phyloP scores from a whole-genome alignment of 805 yeast species.

The Soucietia sequanensis region DNA sequence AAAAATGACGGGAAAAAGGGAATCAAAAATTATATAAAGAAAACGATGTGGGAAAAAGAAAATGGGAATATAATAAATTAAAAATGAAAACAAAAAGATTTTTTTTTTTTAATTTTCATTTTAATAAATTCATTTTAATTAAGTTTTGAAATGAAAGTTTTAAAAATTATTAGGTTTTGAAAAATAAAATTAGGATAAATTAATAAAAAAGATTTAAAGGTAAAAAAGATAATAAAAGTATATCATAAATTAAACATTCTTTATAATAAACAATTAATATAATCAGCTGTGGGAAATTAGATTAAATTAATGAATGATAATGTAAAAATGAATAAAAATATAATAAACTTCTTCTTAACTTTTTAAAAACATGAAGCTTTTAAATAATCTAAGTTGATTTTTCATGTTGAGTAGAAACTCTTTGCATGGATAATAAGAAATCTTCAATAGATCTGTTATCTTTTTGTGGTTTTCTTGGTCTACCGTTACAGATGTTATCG shows the following conservation, averaged over 20 bases:
- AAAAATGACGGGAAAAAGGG: slow-evolving; percentile 22
- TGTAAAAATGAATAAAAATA: slow-evolving; percentile 3
- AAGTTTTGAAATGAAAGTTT: too few relatives aligned
- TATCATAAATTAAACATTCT: neutral
- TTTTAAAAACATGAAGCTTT: slow-evolving; percentile 1
- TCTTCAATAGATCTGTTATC: slow-evolving; percentile 75
- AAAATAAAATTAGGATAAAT: too few relatives aligned
- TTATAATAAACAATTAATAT: slow-evolving; percentile 1
- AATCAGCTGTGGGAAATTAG: slow-evolving; percentile 1
- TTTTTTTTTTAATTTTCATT: too few relatives aligned
- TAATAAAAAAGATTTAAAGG: too few relatives aligned
- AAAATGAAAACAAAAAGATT: too few relatives aligned
- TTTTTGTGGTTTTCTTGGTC: slow-evolving; percentile 53
- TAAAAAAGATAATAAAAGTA: too few relatives aligned
- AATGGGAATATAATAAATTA: too few relatives aligned
- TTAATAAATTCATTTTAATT: too few relatives aligned
- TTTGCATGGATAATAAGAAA: slow-evolving; percentile 81
- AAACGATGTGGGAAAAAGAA: slow-evolving; percentile 13
- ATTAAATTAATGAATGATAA: slow-evolving; percentile 1
- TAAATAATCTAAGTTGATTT: slow-evolving; percentile 54
- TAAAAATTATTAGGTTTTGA: too few relatives aligned
- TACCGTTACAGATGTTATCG: slow-evolving; percentile 84
- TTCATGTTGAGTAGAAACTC: slow-evolving; percentile 89
- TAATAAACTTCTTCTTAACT: slow-evolving; percentile 3
- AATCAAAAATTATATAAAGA: slow-evolving; percentile 12